phyloP scores from a whole-genome alignment of 805 yeast species.

The Kazachstania kunashirensis region DNA sequence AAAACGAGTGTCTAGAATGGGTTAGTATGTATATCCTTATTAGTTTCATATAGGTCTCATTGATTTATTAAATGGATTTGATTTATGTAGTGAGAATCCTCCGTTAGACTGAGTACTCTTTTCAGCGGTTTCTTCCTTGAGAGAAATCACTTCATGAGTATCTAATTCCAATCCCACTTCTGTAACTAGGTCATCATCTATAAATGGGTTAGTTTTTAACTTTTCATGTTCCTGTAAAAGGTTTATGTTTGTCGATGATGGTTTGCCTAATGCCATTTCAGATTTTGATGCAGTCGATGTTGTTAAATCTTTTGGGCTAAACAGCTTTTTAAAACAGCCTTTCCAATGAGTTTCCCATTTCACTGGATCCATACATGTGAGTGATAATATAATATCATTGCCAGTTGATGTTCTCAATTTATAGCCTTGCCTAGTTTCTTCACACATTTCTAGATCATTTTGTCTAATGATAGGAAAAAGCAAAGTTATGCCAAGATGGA shows the following conservation, averaged over 20 bases:
- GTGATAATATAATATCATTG: slow-evolving; percentile 10
- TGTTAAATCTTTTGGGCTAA: slow-evolving; percentile 3
- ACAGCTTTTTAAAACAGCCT: slow-evolving; percentile 11
- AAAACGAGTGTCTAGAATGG: no score
- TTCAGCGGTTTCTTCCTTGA: background rate
- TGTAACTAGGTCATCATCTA: background rate
- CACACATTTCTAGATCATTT: slow-evolving; percentile 13
- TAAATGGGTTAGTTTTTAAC: background rate
- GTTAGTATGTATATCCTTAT: no score
- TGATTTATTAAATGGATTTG: slow-evolving; percentile 4
- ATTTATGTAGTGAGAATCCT: slow-evolving; percentile 3
- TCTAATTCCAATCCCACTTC: background rate
- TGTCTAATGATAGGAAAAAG: slow-evolving; percentile 20
- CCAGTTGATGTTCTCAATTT: slow-evolving; percentile 16
- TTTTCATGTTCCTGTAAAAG: background rate
- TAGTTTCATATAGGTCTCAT: no score
- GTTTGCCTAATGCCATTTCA: background rate
- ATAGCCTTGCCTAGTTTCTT: slow-evolving; percentile 5
- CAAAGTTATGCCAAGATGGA: slow-evolving; percentile 19
- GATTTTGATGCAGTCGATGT: background rate
- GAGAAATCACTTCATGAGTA: background rate
- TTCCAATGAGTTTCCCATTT: slow-evolving; percentile 25
- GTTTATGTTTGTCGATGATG: background rate
- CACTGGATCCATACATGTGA: slow-evolving; percentile 14
- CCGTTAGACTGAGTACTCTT: background rate